These are phyloP conservation scores for Colletotrichum sp. DNA, from an alignment of 2,329 filamentous ascomycete genomes.

Conservation along the genomic window DNA sequence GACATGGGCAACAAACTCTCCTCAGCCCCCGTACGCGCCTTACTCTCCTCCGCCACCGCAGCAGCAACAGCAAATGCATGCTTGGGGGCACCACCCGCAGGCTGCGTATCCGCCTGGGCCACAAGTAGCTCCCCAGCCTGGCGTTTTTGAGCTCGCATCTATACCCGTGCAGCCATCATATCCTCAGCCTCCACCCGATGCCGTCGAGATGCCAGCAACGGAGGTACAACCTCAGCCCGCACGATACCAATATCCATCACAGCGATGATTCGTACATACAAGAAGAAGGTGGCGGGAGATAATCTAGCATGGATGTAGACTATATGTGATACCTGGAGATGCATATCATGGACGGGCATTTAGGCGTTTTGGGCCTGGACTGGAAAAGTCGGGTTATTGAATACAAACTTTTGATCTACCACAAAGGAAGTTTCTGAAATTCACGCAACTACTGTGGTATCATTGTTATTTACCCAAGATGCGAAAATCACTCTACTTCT, in stretches of 20 bases:
- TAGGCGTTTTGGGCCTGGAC: not conserved
- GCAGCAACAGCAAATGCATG: not conserved
- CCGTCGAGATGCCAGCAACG: slow-evolving; percentile 21
- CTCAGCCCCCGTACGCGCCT: not conserved
- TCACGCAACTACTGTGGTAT: not conserved
- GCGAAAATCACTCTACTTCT: not conserved
- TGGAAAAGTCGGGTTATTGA: not conserved
- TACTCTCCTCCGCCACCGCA: not conserved
- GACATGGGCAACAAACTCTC: slow-evolving; percentile 9
- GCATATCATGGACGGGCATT: not conserved
- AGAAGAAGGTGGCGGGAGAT: no score
- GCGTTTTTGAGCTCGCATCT: slow-evolving; percentile 22
- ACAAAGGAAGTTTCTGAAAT: not conserved
- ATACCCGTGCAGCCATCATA: not conserved
- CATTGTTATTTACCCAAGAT: no score
- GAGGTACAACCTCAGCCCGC: not conserved
- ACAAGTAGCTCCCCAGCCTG: not conserved
- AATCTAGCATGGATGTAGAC: not conserved
- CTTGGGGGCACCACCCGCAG: slow-evolving; percentile 14
- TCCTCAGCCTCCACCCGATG: not conserved
- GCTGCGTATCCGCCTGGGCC: not conserved
- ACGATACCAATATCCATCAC: not conserved
- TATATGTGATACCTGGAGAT: not conserved
- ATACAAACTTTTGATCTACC: not conserved
- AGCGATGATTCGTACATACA: not conserved